Base-by-base conservation (phyloP, 768 basidiomycete species). In the Leccinum rimulosum region DNA sequence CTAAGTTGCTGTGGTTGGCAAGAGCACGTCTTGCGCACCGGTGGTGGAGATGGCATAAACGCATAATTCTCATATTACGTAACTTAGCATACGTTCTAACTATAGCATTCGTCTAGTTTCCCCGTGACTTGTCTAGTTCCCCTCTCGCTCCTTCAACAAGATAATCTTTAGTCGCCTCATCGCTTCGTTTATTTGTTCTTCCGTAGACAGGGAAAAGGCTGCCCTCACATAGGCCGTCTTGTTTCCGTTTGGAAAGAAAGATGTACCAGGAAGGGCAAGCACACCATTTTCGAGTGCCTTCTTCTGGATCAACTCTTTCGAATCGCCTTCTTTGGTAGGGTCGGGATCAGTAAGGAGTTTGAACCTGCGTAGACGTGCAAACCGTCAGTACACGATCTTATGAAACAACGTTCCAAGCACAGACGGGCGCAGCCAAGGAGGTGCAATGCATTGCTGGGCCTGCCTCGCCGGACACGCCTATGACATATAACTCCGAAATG, bases 181-280 rank as follows among this genome's bases (percentile, higher is more conserved):
- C 2, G 87, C 94, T 75, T 87, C 83, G 50, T 92, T 85, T 3
- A 91, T 86, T 45, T 93, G 83, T 35, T 84, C 82, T 56, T 82
- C 82, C 1, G 77, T 75, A 19, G 84, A 75, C 58, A 90, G 70
- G 68, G 90, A 91, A 75, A 96, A 97, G 40, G 90, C 80, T 17
- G 91, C 91, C 47, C 95, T 82, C 30, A 95, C 89, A 69, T 88
- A 91, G 25, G 85, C 78, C 7, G 88, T 87, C 68, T 80, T 84
- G 43, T 81, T 75, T 12, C 84, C 86, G 59, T 81, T 84, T 15
- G 94, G 92, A 57, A 88, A 77, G 76, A 95, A 95, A 19, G 85
- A 85, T 2, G 82, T 86, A 15, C 95, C 95, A 1, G 95, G 95
- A 11, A 97, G 81, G 17, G 91, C 93, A n/a, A 97, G 83, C 8